Base-by-base conservation (phyloP, 2,329 filamentous ascomycete species). In the Bisporella sp. region DNA sequence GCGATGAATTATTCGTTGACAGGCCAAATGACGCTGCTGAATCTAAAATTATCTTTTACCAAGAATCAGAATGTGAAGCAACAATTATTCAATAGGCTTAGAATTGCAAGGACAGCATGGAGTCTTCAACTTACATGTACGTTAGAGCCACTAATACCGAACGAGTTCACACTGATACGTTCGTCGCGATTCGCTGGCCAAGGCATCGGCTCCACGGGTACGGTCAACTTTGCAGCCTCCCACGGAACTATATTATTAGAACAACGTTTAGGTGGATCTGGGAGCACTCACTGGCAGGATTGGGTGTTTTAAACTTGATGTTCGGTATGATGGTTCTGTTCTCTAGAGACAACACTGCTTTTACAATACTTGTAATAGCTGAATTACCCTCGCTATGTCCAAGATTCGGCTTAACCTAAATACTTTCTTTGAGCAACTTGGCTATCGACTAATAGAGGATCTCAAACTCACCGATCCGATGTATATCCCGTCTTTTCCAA, bases 201-300 rank as follows among this genome's bases (percentile, higher is more conserved):
- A 11, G 49, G 40, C 4, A 30, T 42, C 8, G 45, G 32, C 5
- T 52, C 53, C 7, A 43, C 5, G 6, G 54, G 52, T 5, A 68
- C 62, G 45, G 60, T 61, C 2, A 70, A 47, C 5, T 63, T 69
- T 57, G 61, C 64, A 21, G 62, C 55, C 5, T 62, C 55, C 1
- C 62, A 47, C 3, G 56, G 21, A 21, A 21, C 21, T 21, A 21
- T 21, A 21, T 21, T 21, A 21, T 21, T 21, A 21, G 21, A 21
- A 21, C 21, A 21, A 3, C 21, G 21, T 21, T 2, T 21, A 21
- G 21, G 2, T 21, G 21, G 21, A 21, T 21, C 21, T 21, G 21
- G 21, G 21, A 21, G 21, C 21, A 21, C 21, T 21, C 57, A 31
- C 69, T 53, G 39, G 53, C 50, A 4, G 55, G 50, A 31, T 57